Conservation (phyloP, 2,329 filamentous ascomycete species). For the Pseudogymnoascus sp. region DNA sequence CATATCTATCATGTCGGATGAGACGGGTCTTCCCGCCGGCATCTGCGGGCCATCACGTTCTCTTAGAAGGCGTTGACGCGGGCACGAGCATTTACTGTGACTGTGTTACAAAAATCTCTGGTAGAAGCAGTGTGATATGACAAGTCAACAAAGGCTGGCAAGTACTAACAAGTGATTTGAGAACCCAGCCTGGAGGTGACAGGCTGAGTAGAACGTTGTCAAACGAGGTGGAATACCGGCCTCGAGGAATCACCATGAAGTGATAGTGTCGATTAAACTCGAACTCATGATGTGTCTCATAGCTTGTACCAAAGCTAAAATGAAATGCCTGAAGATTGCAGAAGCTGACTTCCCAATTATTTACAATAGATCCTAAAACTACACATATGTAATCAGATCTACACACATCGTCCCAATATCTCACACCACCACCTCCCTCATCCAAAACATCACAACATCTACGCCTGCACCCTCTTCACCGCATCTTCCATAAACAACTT, state of each 20-base stretch:
- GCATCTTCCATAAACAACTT: slow-evolving; percentile 51
- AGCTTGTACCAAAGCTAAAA: neutral
- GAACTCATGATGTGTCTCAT: neutral
- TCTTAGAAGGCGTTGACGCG: no score
- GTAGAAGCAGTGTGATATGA: neutral
- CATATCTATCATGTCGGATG: neutral
- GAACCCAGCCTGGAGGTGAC: neutral
- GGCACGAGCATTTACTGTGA: neutral
- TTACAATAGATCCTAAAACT: neutral
- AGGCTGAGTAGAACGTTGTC: neutral
- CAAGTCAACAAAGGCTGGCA: neutral
- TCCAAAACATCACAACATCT: neutral
- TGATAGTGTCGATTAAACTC: neutral
- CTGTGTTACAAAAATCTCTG: neutral
- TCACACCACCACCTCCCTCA: neutral
- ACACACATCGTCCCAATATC: neutral
- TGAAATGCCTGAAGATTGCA: neutral
- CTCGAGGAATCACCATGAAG: neutral
- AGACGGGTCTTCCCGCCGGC: neutral
- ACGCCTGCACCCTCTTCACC: slow-evolving; percentile 28
- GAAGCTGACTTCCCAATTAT: neutral
- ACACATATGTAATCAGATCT: neutral
- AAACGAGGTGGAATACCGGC: neutral
- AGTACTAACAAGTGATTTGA: neutral
- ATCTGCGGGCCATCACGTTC: neutral